Percentiles rank a stretch among this genome's conserved stretches.
Evolutionary conservation across 169 alveolate species (phyloP).

Genomic region (Plasmodium gaboni): DNA sequence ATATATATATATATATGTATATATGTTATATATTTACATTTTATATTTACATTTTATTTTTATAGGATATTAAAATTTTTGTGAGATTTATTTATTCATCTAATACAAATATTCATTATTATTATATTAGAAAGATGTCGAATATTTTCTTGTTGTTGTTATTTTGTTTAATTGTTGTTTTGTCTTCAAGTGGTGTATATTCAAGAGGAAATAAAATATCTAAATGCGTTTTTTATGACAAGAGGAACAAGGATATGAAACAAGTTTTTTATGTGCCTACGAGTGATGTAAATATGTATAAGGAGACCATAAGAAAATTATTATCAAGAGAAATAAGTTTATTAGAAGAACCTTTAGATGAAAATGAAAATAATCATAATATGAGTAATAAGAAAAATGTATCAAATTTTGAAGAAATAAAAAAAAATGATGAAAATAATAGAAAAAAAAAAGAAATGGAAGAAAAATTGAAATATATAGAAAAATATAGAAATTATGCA

Average conservation of each 20-base stretch:
- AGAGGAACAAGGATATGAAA: constrained; percentile 34
- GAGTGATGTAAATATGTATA: constrained; percentile 52
- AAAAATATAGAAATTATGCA: constrained; percentile 69
- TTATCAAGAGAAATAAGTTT: constrained; percentile 25
- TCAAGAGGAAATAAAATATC: constrained; percentile 32
- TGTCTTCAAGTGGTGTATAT: background rate
- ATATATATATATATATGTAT: no score
- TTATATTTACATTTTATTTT: no score
- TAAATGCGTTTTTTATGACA: constrained; percentile 44
- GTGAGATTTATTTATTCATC: no score
- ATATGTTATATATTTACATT: no score
- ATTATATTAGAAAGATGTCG: background rate
- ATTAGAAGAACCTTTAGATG: constrained; percentile 16
- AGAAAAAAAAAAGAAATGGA: constrained; percentile 57
- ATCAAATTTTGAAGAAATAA: constrained; percentile 47
- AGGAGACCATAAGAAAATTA: constrained; percentile 40
- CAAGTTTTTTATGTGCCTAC: constrained; percentile 43
- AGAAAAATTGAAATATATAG: constrained; percentile 61
- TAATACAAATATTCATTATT: no score
- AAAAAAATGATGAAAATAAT: constrained; percentile 43
- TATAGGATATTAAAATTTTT: no score
- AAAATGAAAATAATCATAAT: background rate
- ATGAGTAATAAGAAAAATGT: background rate
- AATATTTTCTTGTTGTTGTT: background rate
- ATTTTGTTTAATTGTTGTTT: background rate